Percentiles rank a stretch among this genome's conserved stretches.
phyloP scores from a whole-genome alignment of 2,329 filamentous ascomycete genomes.

The Hypoxylon sp. region DNA sequence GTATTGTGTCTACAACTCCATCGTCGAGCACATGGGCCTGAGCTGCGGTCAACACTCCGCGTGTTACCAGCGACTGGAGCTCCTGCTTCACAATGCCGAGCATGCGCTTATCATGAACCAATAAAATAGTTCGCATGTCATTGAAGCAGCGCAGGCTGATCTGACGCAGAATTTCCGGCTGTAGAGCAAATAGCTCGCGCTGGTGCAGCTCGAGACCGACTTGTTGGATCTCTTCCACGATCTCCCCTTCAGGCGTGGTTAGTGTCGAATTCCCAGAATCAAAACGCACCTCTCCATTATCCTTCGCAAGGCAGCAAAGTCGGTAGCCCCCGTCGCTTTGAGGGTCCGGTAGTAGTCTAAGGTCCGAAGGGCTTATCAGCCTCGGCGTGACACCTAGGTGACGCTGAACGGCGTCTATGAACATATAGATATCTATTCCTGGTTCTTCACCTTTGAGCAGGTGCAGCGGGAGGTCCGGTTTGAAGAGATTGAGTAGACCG shows the following conservation, averaged over 20 bases:
- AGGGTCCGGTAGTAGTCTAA: conserved; percentile 8
- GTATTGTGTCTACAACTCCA: conserved; percentile 11
- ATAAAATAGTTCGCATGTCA: conserved; percentile 16
- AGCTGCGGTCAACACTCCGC: neutral
- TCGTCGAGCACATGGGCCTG: conserved; percentile 10
- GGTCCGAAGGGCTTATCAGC: conserved; percentile 14
- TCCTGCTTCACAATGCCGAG: conserved; percentile 19
- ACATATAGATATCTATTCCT: conserved; percentile 14
- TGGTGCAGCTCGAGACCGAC: conserved; percentile 12
- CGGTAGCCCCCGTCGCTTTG: neutral
- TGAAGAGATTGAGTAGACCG: neutral
- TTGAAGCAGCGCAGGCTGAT: conserved; percentile 19
- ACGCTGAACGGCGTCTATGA: conserved; percentile 10
- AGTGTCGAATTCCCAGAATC: neutral
- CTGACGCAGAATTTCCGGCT: conserved; percentile 15
- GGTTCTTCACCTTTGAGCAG: conserved; percentile 16
- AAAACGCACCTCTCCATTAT: neutral
- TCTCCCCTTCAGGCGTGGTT: neutral
- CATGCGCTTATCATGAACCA: conserved; percentile 18
- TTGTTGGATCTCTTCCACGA: conserved; percentile 16
- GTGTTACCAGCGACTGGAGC: neutral
- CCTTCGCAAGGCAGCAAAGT: conserved; percentile 5
- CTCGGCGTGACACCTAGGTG: neutral
- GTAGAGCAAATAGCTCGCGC: conserved; percentile 1
- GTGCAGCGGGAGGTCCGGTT: conserved; percentile 1